Conservation (phyloP, 495 filamentous ascomycete species). For the Neurospora sp. region DNA sequence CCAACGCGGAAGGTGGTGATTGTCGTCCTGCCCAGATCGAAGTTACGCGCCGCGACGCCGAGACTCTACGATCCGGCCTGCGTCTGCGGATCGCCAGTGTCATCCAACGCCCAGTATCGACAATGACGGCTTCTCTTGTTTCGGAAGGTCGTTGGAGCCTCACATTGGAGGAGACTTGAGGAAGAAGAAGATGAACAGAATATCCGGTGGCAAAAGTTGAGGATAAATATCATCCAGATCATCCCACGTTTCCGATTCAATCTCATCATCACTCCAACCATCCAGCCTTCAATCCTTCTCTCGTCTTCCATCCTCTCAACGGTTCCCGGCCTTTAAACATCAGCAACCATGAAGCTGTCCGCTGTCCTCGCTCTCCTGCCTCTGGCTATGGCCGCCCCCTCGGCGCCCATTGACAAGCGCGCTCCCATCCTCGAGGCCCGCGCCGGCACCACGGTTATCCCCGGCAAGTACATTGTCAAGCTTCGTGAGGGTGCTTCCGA, state of each 20-base stretch:
- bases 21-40: neutral
- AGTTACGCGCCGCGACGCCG: neutral
- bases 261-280: neutral
- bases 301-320: neutral
- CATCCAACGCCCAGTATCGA: neutral
- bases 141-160: neutral
- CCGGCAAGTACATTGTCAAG: conserved; percentile 48
- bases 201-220: neutral
- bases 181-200: neutral
- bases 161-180: neutral
- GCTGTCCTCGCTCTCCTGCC: conserved; percentile 15
- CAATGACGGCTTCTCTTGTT: neutral
- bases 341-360: conserved; percentile 1
- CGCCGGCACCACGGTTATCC: conserved; percentile 22
- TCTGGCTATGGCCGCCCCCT: conserved; percentile 11
- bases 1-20: neutral
- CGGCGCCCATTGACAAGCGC: conserved; percentile 8
- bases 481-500: conserved; percentile 35
- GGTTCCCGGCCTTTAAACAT: neutral
- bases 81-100: neutral
- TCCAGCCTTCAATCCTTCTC: neutral
- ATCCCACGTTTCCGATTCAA: neutral
- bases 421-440: conserved; percentile 5
- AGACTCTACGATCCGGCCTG: neutral
- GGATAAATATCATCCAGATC: neutral